Percentiles rank a stretch among this genome's conserved stretches.
Evolutionary conservation across 2,329 filamentous ascomycete species (phyloP).

Genomic region (Neofusicoccum kwambonambiense): DNA sequence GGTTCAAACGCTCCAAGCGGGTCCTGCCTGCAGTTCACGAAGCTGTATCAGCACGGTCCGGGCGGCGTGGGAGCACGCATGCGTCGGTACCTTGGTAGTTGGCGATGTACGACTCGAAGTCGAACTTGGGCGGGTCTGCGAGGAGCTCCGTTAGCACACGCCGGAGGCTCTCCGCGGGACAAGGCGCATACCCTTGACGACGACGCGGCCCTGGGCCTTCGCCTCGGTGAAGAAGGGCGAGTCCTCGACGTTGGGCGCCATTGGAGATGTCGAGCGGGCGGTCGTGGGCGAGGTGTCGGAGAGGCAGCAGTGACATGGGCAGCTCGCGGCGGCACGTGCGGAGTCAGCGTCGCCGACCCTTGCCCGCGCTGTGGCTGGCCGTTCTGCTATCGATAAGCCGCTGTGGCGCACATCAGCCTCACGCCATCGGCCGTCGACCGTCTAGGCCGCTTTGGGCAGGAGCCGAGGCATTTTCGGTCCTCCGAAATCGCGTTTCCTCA

Average conservation of each 20-base stretch:
- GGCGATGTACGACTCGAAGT: conserved; percentile 84
- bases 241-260: conserved; percentile 35
- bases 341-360: background rate
- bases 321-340: background rate
- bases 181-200: conserved; percentile 33
- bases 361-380: no score
- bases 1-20: conserved; percentile 73
- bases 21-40: conserved; percentile 63
- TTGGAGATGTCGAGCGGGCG: conserved; percentile 15
- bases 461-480: conserved; percentile 6
- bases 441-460: background rate
- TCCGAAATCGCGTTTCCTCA: conserved; percentile 13
- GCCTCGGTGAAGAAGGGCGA: conserved; percentile 36
- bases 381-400: no score
- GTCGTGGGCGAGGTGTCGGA: background rate
- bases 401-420: no score
- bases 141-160: conserved; percentile 4
- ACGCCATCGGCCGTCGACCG: no score
- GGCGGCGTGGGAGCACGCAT: background rate
- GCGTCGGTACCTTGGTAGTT: conserved; percentile 75
- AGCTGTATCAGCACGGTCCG: background rate
- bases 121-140: conserved; percentile 78
- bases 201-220: conserved; percentile 26
- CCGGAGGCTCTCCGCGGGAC: background rate
- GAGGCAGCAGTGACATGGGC: conserved; percentile 7